phyloP scores from a whole-genome alignment of 2,329 filamentous ascomycete species.

The Aspergillus vadensis region DNA sequence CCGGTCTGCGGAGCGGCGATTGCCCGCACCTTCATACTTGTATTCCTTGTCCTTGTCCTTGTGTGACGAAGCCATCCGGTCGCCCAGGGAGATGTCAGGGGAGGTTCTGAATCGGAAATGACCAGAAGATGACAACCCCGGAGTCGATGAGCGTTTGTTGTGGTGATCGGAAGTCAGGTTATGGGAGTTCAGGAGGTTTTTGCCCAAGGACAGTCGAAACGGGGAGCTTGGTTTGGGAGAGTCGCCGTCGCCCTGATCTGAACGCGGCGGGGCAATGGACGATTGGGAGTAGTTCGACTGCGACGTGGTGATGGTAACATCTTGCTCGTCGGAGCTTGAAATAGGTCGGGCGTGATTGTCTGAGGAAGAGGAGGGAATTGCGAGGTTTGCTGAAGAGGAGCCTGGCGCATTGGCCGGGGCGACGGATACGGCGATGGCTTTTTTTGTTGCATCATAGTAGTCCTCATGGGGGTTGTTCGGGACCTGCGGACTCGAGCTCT shows the following conservation, averaged over 20 bases:
- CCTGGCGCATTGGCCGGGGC: conserved; percentile 26
- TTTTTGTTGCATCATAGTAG: conserved; percentile 26
- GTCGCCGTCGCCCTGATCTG: conserved; percentile 31
- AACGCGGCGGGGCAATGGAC: conserved; percentile 23
- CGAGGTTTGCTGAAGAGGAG: conserved; percentile 33
- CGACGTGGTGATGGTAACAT: conserved; percentile 25
- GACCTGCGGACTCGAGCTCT: conserved; percentile 20
- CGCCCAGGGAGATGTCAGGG: conserved; percentile 29
- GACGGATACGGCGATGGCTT: conserved; percentile 21
- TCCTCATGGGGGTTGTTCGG: conserved; percentile 28
- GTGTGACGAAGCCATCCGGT: conserved; percentile 25
- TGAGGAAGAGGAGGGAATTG: conserved; percentile 28
- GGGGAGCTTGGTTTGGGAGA: conserved; percentile 38
- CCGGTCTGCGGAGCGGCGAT: conserved; percentile 31
- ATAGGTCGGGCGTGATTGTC: conserved; percentile 32
- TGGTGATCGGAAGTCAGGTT: conserved; percentile 26
- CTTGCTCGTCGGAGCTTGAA: conserved; percentile 35
- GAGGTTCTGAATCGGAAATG: conserved; percentile 34
- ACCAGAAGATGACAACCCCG: conserved; percentile 24
- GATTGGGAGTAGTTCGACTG: conserved; percentile 32
- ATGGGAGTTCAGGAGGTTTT: conserved; percentile 28
- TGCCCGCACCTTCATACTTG: conserved; percentile 24
- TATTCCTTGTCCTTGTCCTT: conserved; percentile 29
- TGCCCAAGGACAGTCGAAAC: conserved; percentile 40
- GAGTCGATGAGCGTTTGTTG: conserved; percentile 32